Conservation (phyloP, 2,329 filamentous ascomycete genomes). For the Aspergillus neoniger region DNA sequence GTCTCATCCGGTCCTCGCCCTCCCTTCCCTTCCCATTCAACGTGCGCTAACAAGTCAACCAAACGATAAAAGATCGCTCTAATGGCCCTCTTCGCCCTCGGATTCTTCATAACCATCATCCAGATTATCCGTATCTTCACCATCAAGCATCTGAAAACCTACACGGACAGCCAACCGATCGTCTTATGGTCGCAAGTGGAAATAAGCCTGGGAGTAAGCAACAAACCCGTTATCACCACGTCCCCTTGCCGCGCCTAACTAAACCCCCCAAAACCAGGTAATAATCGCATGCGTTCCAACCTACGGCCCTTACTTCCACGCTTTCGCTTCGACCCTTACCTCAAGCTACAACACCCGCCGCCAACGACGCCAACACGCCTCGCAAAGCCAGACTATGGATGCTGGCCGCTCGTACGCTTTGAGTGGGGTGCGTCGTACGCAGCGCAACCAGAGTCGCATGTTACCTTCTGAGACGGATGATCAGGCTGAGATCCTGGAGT, state of each 20-base stretch:
- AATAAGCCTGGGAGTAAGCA: constrained; percentile 43
- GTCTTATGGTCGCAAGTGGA: constrained; percentile 53
- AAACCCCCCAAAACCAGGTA: constrained; percentile 23
- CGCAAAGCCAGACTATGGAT: neutral
- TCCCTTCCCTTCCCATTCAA: neutral
- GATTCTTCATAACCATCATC: constrained; percentile 55
- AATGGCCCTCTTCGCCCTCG: constrained; percentile 49
- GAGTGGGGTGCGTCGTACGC: neutral
- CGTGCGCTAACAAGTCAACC: neutral
- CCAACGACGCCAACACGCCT: constrained; percentile 3
- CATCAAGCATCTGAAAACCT: constrained; percentile 48
- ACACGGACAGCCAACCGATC: constrained; percentile 47
- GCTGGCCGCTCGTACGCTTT: neutral
- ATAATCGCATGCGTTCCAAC: constrained; percentile 48
- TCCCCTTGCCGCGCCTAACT: neutral
- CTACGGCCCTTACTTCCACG: constrained; percentile 45
- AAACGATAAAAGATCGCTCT: constrained; percentile 40
- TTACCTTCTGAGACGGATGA: neutral
- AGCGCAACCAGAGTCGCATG: constrained; percentile 4
- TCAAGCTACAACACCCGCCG: constrained; percentile 17
- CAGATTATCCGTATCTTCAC: constrained; percentile 56
- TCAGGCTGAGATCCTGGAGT: constrained; percentile 1
- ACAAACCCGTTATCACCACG: neutral
- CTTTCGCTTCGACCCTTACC: constrained; percentile 21
- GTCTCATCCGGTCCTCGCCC: neutral